A percentile compares a stretch with the other conserved stretches of the same genome.
Conservation (phyloP, 805 yeast species). For the Candida jianshihensis region DNA sequence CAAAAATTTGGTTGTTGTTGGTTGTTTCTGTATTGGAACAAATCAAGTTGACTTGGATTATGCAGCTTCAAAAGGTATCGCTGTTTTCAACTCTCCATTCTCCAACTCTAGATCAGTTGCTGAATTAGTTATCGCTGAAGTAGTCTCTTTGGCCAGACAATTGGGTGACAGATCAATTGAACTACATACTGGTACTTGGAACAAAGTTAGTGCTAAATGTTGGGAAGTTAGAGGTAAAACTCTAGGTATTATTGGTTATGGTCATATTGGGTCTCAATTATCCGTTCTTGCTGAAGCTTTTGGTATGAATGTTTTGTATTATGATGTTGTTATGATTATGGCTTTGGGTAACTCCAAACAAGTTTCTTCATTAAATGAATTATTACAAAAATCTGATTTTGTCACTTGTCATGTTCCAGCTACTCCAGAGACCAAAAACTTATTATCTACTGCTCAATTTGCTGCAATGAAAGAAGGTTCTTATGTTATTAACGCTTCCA, state of each 20-base stretch:
- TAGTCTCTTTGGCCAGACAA: constrained; percentile 91
- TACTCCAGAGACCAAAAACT: constrained; percentile 82
- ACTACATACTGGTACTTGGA: constrained; percentile 96
- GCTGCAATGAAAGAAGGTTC: constrained; percentile 96
- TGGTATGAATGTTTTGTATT: constrained; percentile 95
- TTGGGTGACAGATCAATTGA: constrained; percentile 94
- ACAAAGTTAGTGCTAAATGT: constrained; percentile 88
- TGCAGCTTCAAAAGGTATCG: constrained; percentile 90
- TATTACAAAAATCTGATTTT: constrained; percentile 77
- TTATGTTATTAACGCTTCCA: constrained; percentile 89
- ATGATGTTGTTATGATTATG: constrained; percentile 91
- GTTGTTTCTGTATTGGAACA: constrained; percentile 99
- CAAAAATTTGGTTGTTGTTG: constrained; percentile 80
- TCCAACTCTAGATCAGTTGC: constrained; percentile 98
- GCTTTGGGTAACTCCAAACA: constrained; percentile 94
- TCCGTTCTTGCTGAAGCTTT: constrained; percentile 94
- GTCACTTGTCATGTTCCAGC: constrained; percentile 94
- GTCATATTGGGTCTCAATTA: constrained; percentile 96
- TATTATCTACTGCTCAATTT: constrained; percentile 85
- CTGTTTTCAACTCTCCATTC: constrained; percentile 97
- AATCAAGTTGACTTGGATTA: constrained; percentile 91
- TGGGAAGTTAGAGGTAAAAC: constrained; percentile 99
- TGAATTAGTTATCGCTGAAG: constrained; percentile 92
- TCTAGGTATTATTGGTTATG: constrained; percentile 93
- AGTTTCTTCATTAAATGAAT: constrained; percentile 76